Evolutionary conservation across 2,329 filamentous ascomycete genomes (phyloP), one percentile per base, ranked within the genome.

Genomic region (Sporothrix variecibatus): DNA sequence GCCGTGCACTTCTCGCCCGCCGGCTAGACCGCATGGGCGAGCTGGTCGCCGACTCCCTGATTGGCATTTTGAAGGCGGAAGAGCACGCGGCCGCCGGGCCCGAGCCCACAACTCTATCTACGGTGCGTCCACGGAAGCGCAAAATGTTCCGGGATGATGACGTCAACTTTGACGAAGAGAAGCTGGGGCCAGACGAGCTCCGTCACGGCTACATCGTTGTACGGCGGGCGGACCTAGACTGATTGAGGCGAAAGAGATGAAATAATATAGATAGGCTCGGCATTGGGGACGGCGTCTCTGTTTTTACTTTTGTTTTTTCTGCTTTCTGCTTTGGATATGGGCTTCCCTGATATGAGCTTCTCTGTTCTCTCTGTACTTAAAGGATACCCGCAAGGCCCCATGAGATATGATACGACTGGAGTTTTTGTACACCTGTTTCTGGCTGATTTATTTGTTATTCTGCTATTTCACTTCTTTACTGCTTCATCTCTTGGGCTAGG

Each of bases 1-100:
- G 85, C 85, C 23, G 76, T 92, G 28, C 90, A 92, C 81, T 83
- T 91, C 11, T 87, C 86, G 0, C 80, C 83, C 0, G 84, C 82
- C 7, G 90, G 90, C 8, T 92, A 92, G 85, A 91, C 78, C 82
- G 88, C 77, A 88, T 92, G 84, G 90, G 90, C 1, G 83, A 85
- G 53, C 83, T 86, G 73, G 83, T 92, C 69, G 90, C 86, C 65
- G 83, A 86, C 31, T 84, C 82, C 40, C 80, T 92, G 11, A 82
- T 88, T 64, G 82, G 84, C 40, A 81, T 90, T 76, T 75, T 84
- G 72, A 81, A 82, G 64, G 79, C 80, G 75, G 80, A 82, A 53
- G 78, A 81, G 26, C 73, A 80, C 79, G 6, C 78, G 77, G 64
- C 79, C 76, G 51, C 75, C 8, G 73, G 72, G 4, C 49, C 69